Base-by-base conservation (phyloP, 805 yeast species). In the Yarrowia divulgata region DNA sequence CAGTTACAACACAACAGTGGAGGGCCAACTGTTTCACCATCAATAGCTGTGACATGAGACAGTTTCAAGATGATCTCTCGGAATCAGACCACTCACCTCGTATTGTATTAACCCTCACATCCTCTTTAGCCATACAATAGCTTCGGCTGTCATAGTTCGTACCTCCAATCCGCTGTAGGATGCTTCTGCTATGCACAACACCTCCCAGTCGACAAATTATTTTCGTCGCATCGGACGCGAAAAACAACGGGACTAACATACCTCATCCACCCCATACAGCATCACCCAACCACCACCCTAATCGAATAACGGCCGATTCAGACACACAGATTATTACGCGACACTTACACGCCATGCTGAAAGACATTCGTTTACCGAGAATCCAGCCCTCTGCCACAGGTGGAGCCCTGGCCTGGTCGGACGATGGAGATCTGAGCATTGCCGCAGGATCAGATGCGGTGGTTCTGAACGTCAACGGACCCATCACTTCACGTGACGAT, bases 201-300 rank as follows among this genome's bases (percentile, higher is more conserved):
- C 63, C 63, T 57, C 63, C 63, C 63, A 57, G 48, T 52, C 63
- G 19, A 39, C 62, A 57, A 57, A 57, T 40, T 57, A 57, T 57
- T 57, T 23, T 40, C 48, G 63, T 57, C 37, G 39, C 60, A 13
- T 19, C 60, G 39, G 45, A 54, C 60, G 45, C 60, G 60, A 39
- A 54, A 54, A 54, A 54, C 60, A 54, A 39, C 45, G 45, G 32
- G 60, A 19, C 19, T 29, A 14, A 8, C 9, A 19, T 13, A 18
- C 43, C 18, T 10, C 58, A 49, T 49, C 58, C 29, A 5, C 10
- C 32, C 29, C 7, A 37, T 29, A 35, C 6, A n/a, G 19, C 39
- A 49, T 16, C 40, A n/a, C 37, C 40, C n/a, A 4, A 5, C 19
- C 18, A 8, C 16, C 40, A n/a, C 7, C 23, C 49, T n/a, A 9